Evolutionary conservation across 2,329 filamentous ascomycete species (phyloP), one percentile per base, ranked within the genome.

Genomic region (Cercospora zeina): DNA sequence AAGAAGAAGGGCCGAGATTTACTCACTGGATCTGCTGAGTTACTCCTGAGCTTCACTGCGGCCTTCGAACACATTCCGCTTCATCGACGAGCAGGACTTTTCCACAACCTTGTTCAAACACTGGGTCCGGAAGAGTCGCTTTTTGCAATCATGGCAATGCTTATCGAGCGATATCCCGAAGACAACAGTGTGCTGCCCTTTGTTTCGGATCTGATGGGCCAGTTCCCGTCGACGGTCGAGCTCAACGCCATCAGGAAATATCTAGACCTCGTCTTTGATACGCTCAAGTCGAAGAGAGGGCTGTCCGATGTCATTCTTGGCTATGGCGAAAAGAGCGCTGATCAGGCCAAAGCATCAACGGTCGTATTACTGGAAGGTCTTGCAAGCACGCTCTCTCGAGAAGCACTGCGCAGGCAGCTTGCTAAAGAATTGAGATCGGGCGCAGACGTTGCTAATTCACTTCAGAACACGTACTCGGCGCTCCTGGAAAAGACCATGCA

Each of bases 11-110:
- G 91, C 70, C 88, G 90, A 69, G 88, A 91, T 67, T 82, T 91
- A 36, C 85, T 96, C 21, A 88, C 87, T 34, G 91, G 92, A 49
- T 91, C 92, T 7, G 90, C 92, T 0, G 92, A 96, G 70, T 85
- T 99, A 53, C 82, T 99, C n/a, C 83, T 96, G 45, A 97, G 93
- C 79, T 99, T 99, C 74, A 93, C 92, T 16, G 92, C 93, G 7
- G 95, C 96, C 0, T 99, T 96, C 75, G 93, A 97, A 74, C 95
- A 99, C 73, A 93, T 99, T 66, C 95, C 95, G 4, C 84, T 88
- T 8, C 93, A 97, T 75, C 85, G 95, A 61, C 87, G 92, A 67
- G 85, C 90, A 31, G 87, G 87, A 42, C 80, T 99, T 6, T 99
- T 97, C 77, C 83, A 89, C 58, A 90, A 93, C 55, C 81, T 99